Conservation (phyloP, 192 early-diverging fungal species). For the Backusella morwellensis region DNA sequence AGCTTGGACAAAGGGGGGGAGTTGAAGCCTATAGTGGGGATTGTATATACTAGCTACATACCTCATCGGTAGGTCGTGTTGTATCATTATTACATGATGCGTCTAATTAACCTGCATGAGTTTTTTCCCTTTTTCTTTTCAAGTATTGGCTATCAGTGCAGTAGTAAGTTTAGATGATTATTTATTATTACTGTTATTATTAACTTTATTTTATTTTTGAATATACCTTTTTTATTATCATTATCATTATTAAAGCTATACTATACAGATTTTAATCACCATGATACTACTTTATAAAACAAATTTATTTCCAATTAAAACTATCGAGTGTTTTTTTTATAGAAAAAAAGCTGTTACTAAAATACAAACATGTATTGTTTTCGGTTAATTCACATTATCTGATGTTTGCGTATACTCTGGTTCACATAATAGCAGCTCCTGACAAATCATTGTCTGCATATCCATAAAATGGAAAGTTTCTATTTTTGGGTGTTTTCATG, state of each 20-base stretch:
- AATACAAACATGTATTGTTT: neutral
- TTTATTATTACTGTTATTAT: neutral
- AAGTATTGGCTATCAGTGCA: conserved; percentile 60
- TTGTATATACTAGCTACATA: conserved; percentile 56
- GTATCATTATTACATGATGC: neutral
- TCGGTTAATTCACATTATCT: conserved; percentile 24
- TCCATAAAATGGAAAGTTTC: conserved; percentile 4
- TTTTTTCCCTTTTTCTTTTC: neutral
- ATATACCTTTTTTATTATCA: neutral
- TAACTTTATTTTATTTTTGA: neutral
- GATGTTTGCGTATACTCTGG: conserved; percentile 28
- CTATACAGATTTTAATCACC: conserved; percentile 44
- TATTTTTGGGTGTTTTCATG: conserved; percentile 8
- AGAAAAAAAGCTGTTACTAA: too few relatives aligned
- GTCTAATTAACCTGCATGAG: neutral
- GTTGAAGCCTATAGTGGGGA: conserved; percentile 40
- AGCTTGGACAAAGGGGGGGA: conserved; percentile 25
- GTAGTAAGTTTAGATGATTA: conserved; percentile 31
- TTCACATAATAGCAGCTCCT: conserved; percentile 8
- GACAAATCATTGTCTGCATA: neutral
- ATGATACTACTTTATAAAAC: conserved; percentile 40
- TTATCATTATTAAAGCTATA: neutral
- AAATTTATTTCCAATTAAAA: conserved; percentile 54
- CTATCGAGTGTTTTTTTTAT: conserved; percentile 30
- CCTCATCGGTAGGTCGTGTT: conserved; percentile 41